A percentile compares a stretch with the other conserved stretches of the same genome.
phyloP scores from a whole-genome alignment of 345 rosid species.

The Brassica carinata region DNA sequence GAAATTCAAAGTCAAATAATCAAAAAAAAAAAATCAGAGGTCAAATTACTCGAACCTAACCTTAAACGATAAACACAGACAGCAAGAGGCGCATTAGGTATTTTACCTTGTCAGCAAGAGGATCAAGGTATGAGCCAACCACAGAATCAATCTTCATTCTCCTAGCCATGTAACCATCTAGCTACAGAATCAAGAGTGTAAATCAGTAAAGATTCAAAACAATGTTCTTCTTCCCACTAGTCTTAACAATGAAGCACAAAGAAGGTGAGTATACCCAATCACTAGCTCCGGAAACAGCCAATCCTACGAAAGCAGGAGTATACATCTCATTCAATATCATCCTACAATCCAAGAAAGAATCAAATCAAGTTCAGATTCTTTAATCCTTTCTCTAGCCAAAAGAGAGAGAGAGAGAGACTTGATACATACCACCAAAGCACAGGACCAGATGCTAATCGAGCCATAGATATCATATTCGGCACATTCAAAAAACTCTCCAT shows the following conservation, averaged over 20 bases:
- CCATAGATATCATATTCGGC: constrained; percentile 77
- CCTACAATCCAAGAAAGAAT: constrained; percentile 47
- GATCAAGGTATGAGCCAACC: constrained; percentile 97
- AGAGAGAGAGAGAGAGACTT: background rate
- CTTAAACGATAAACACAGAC: background rate
- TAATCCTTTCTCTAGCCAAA: background rate
- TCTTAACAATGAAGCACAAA: background rate
- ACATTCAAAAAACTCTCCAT: constrained; percentile 64
- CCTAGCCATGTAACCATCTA: constrained; percentile 94
- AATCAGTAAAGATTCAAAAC: constrained; percentile 6
- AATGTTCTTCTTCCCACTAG: background rate
- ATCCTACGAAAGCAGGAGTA: constrained; percentile 63
- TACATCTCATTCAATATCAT: constrained; percentile 86
- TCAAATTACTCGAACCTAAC: constrained; percentile 1
- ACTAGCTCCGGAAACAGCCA: constrained; percentile 81
- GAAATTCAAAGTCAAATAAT: constrained; percentile 5
- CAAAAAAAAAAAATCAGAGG: background rate
- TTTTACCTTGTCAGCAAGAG: constrained; percentile 93
- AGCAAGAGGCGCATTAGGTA: background rate
- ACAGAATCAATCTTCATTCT: constrained; percentile 88
- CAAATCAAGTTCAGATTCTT: constrained; percentile 11
- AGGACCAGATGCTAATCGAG: constrained; percentile 88
- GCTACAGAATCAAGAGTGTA: constrained; percentile 43
- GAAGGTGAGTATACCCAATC: constrained; percentile 66
- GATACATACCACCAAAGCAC: constrained; percentile 73